phyloP scores from a whole-genome alignment of 192 early-diverging fungal genomes.

The Funneliformis geosporum region DNA sequence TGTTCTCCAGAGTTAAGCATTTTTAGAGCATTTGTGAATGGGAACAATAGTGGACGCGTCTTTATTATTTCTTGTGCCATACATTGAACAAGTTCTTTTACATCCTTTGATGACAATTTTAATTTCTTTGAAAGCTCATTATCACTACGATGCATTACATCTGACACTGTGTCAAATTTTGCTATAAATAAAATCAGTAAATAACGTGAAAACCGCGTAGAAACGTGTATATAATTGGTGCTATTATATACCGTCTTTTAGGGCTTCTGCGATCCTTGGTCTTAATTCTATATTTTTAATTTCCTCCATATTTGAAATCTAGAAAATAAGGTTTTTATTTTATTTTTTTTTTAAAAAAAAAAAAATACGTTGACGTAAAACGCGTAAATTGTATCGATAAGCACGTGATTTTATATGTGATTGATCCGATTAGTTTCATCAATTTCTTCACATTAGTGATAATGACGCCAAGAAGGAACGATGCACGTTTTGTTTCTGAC shows the following conservation, averaged over 20 bases:
- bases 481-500: background rate
- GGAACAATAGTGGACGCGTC: background rate
- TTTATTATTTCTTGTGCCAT: conserved; percentile 4
- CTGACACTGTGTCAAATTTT: conserved; percentile 17
- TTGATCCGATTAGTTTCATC: too few relatives aligned
- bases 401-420: background rate
- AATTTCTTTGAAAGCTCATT: background rate
- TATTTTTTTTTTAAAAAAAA: too few relatives aligned
- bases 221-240: background rate
- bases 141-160: background rate
- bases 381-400: background rate
- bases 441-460: too few relatives aligned
- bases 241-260: background rate
- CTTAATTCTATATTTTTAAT: conserved; percentile 6
- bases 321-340: too few relatives aligned
- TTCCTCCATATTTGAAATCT: conserved; percentile 1
- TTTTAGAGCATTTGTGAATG: conserved; percentile 35
- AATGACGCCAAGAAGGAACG: background rate
- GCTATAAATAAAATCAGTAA: conserved; percentile 4
- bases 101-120: conserved; percentile 15
- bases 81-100: conserved; percentile 7
- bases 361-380: too few relatives aligned
- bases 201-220: background rate
- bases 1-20: conserved; percentile 36
- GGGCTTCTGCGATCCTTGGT: conserved; percentile 19